Base-by-base conservation (phyloP, 2,329 filamentous ascomycete genomes). In the Pezizomycotina sp. region DNA sequence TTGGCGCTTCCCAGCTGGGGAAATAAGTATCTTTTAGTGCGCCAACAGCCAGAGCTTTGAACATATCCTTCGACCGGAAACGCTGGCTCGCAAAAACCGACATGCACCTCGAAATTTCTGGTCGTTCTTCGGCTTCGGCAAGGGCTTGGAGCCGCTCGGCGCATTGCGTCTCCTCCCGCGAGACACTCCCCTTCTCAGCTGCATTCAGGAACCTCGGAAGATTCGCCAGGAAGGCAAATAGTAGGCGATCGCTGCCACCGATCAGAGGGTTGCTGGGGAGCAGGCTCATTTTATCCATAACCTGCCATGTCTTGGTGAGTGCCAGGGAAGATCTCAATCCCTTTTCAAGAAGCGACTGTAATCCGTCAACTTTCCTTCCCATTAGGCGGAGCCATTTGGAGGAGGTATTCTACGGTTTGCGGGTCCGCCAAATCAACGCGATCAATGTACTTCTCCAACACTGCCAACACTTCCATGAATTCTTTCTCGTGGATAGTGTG, bases 401-500 rank as follows among this genome's bases (percentile, higher is more conserved):
- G 64, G 20, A 98, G 65, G 28, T 77, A 61, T 24, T 86, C 66
- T 3, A 91, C 71, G 22, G 61, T 66, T 14, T 46, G 48, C 0
- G 73, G 65, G 43, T 78, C 72, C 28, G 69, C 67, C 27, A 98
- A 67, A 55, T 98, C 79, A 14, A 95, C 63, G 55, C 89, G 92
- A 48, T 73, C 69, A 14, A 98, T 60, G 22, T 92, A 73, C 51
- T 79, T 78, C 40, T 92, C 79, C 6, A 98, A 66, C 79, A 98
- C 93, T 34, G 79, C 76, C 8, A 93, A 63, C 14, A 80, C 83
- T 54, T 93, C 89, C 44, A 89, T 69, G 46, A 92, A 98, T 53
- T 98, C 89, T 14, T 77, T 71, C 58, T 98, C 91, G 47, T 95
- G 92, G 52, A 95, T 92, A 0, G 89, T 95, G 52, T 95, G 84